Evolutionary conservation across 306 rosid species (phyloP), one percentile per base, ranked within the genome.

Genomic region (Neltuma alba): DNA sequence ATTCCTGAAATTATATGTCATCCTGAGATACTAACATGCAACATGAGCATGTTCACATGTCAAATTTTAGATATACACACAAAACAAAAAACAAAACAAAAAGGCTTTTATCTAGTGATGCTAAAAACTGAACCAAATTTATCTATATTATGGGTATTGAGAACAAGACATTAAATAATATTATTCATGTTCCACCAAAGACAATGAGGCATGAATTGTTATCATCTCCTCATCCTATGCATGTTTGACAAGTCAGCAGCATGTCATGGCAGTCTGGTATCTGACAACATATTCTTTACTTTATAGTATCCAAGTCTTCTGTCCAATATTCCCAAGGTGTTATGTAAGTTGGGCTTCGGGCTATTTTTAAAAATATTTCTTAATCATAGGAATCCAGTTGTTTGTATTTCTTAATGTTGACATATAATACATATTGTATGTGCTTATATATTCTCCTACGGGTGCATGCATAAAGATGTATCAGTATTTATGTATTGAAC

Each of bases 1-100:
- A 96, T 85, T 72, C 40, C 42, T 50, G 28, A 75, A 81, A 60
- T 48, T 69, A 25, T 71, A 37, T 72, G 42, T 66, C 28, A 75
- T 42, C 70, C 42, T 48, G 8, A 12, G 21, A 65, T 9, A 65
- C 47, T 65, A 36, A 3, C 25, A 65, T 8, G 30, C 7, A 11
- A 65, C 18, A n/a, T 6, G 13, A 9, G 41, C 47, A 20, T 14
- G 5, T 62, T 62, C 23, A 33, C 37, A 31, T 31, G 40, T 62
- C 40, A 62, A 31, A 30, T 52, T 52, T 21, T 21, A 7, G 9
- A 7, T 5, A 47, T n/a, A 15, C n/a, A 52, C 12, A 20, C 4
- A n/a, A 6, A 47, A 18, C 5, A 16, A 5, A 20, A 2, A 50
- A n/a, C n/a, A n/a, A n/a, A n/a, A n/a, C n/a, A n/a, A n/a, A n/a